phyloP scores from a whole-genome alignment of 108 stramenopile genomes.

The Parietichytrium sp. region DNA sequence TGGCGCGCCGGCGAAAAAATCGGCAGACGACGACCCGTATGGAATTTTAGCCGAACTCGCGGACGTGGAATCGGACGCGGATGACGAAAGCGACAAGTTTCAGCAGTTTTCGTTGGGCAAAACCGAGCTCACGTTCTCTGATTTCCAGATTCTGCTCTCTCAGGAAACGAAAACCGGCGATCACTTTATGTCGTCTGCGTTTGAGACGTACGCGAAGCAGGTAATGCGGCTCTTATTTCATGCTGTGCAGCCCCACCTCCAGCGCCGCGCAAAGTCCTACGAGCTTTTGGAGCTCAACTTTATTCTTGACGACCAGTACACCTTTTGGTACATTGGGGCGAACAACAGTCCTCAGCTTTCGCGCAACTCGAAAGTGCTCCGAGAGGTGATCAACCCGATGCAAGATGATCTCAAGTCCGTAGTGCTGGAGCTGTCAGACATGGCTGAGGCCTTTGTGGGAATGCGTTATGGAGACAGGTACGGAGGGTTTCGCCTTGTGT shows the following conservation, averaged over 20 bases:
- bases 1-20: no score
- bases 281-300: conserved; percentile 18
- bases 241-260: background rate
- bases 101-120: background rate
- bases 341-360: conserved; percentile 25
- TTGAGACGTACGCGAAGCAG: conserved; percentile 39
- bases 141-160: conserved; percentile 25
- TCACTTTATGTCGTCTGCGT: conserved; percentile 13
- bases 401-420: conserved; percentile 30
- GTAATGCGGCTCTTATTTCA: conserved; percentile 28
- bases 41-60: no score
- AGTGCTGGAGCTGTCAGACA: background rate
- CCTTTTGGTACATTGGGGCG: conserved; percentile 29
- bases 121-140: conserved; percentile 1
- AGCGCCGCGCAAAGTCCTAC: background rate
- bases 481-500: background rate
- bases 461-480: conserved; percentile 32
- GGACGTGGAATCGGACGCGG: no score
- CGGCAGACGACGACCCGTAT: no score
- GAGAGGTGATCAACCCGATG: conserved; percentile 18
- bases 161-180: conserved; percentile 20
- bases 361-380: background rate
- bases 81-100: background rate
- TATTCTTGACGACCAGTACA: conserved; percentile 4
- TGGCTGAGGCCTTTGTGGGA: background rate